These are phyloP conservation scores for Diutina ranongensis DNA, from an alignment of 1,139 yeast genomes.

Conservation along the genomic window DNA sequence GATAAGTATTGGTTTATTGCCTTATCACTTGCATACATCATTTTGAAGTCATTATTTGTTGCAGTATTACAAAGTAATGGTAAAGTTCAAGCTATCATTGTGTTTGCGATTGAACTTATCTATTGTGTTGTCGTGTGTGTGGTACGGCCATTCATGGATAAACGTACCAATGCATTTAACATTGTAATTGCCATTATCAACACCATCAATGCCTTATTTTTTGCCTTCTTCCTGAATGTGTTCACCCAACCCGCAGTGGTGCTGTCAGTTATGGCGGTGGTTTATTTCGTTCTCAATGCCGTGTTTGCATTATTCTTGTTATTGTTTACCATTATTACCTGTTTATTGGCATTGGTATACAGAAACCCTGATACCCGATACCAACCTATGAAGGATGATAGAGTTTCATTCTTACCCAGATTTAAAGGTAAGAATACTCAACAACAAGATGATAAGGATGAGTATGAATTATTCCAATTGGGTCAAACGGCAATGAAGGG, in stretches of 20 bases:
- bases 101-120: slow-evolving; percentile 62
- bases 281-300: slow-evolving; percentile 85
- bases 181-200: slow-evolving; percentile 74
- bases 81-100: slow-evolving; percentile 65
- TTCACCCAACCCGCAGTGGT: slow-evolving; percentile 81
- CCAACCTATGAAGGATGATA: slow-evolving; percentile 94
- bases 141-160: slow-evolving; percentile 87
- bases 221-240: slow-evolving; percentile 77
- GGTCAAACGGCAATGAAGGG: slow-evolving; percentile 86
- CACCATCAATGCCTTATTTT: slow-evolving; percentile 73
- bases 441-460: slow-evolving; percentile 36
- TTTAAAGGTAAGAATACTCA: slow-evolving; percentile 38
- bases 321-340: slow-evolving; percentile 77
- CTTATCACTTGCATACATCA: slow-evolving; percentile 50
- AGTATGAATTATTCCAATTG: slow-evolving; percentile 74
- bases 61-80: slow-evolving; percentile 79
- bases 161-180: slow-evolving; percentile 84
- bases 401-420: slow-evolving; percentile 74
- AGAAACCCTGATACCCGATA: slow-evolving; percentile 93
- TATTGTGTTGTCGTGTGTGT: slow-evolving; percentile 56
- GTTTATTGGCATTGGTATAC: slow-evolving; percentile 71
- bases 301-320: slow-evolving; percentile 73
- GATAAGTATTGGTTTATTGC: slow-evolving; percentile 75
- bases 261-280: slow-evolving; percentile 84
- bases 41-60: slow-evolving; percentile 70